Percentiles rank a stretch among this genome's conserved stretches.
phyloP scores from a whole-genome alignment of 805 yeast genomes.

The Lipomyces spencermartinsiae region DNA sequence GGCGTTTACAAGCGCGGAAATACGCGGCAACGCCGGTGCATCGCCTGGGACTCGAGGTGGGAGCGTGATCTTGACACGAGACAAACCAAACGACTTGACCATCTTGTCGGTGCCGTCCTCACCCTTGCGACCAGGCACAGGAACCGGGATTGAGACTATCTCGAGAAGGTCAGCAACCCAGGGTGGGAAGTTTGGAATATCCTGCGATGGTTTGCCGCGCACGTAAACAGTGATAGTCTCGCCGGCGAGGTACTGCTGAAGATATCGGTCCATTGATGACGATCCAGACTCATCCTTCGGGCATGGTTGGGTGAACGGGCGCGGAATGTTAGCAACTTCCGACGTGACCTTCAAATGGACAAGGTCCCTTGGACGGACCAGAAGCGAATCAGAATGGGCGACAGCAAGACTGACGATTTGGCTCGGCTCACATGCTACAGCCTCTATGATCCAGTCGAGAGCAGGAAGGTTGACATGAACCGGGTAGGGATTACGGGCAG shows the following conservation, averaged over 20 bases:
- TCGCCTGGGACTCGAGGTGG: conserved; percentile 24
- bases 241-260: conserved; percentile 29
- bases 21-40: conserved; percentile 18
- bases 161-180: conserved; percentile 30
- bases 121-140: conserved; percentile 33
- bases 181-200: conserved; percentile 30
- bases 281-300: conserved; percentile 24
- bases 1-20: conserved; percentile 38
- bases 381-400: conserved; percentile 30
- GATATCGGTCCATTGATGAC: conserved; percentile 33
- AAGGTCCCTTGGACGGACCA: conserved; percentile 23
- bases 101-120: conserved; percentile 27
- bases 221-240: conserved; percentile 32
- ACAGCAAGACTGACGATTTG: conserved; percentile 27
- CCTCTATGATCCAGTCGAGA: conserved; percentile 33
- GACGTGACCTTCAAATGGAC: conserved; percentile 24
- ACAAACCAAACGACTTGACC: conserved; percentile 31
- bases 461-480: conserved; percentile 31
- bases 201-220: conserved; percentile 32
- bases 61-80: conserved; percentile 34
- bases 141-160: conserved; percentile 33
- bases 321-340: conserved; percentile 20
- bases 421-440: conserved; percentile 28
- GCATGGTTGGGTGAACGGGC: conserved; percentile 30
- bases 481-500: conserved; percentile 34